Evolutionary conservation across 164 flowering plant species (phyloP), one percentile per base, ranked within the genome.

Genomic region (Taxillus chinensis): DNA sequence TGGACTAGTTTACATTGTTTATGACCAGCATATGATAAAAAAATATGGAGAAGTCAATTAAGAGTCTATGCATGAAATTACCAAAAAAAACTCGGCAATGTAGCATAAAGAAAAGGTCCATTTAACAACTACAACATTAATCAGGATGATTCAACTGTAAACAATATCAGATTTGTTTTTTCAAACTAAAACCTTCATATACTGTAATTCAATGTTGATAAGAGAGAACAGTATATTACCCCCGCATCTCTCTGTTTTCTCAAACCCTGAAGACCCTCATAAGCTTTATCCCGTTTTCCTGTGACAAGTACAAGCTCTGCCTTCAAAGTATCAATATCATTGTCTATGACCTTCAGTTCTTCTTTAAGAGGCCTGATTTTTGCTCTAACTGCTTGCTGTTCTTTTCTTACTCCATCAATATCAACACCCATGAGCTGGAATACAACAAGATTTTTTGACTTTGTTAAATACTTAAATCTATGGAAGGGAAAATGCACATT

Each of bases 401-500:
- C 95, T 72, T 90, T 91, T 67, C 76, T 78, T 43, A 86, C 93
- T 74, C 83, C 83, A 70, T 80, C 84, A 66, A 80, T 61, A 64
- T 76, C 81, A 61, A 72, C 85, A 63, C 92, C 90, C 51, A 89
- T 87, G 55, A 82, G 80, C 99, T 95, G 73, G 73, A 77, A 64
- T 11, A n/a, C 51, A 3, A 64, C 5, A 43, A 41, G 27, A 39
- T 41, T 41, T 12, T 10, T 15, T 7, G 59, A 57, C 4, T 56
- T 52, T 38, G 50, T 4, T 9, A 14, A 48, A 15, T 4, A 27
- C n/a, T n/a, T n/a, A 15, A 52, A 41, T 54, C 16, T 48, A 48
- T 7, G 12, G 13, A 48, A 48, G 51, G 3, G 27, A 27, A 27
- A 27, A 27, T 2, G 27, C 27, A 27, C 27, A 27, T 27, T 27